phyloP scores from a whole-genome alignment of 129 eudicot species.

The Rutidosis leptorrhynchoides region DNA sequence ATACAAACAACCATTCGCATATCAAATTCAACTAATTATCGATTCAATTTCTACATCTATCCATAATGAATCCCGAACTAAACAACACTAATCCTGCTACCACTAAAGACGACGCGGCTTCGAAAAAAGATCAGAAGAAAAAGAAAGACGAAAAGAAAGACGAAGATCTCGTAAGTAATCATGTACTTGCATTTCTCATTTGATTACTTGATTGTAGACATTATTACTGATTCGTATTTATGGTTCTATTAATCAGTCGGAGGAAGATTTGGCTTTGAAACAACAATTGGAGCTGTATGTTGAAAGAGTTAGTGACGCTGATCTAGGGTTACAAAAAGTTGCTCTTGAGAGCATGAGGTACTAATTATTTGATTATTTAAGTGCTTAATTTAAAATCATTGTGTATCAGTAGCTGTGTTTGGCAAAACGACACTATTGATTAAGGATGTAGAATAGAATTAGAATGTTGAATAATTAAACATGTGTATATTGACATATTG shows the following conservation, averaged over 20 bases:
- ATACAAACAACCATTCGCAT: too few species aligned
- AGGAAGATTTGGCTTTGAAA: slow-evolving; percentile 87
- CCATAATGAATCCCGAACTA: slow-evolving; percentile 43
- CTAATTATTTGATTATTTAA: too few species aligned
- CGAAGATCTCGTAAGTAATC: slow-evolving; percentile 77
- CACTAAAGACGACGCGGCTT: slow-evolving; percentile 43
- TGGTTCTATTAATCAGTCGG: slow-evolving; percentile 49
- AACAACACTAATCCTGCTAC: too few species aligned
- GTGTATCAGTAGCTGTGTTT: too few species aligned
- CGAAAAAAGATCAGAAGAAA: slow-evolving; percentile 71
- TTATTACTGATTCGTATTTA: slow-evolving; percentile 4
- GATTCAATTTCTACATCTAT: background rate
- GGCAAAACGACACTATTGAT: too few species aligned
- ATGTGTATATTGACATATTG: too few species aligned
- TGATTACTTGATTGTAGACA: background rate
- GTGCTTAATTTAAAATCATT: too few species aligned
- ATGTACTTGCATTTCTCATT: background rate
- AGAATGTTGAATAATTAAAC: too few species aligned
- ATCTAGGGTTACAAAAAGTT: slow-evolving; percentile 72
- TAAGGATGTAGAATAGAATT: too few species aligned
- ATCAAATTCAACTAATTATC: too few species aligned
- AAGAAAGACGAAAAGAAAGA: slow-evolving; percentile 86
- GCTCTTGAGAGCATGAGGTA: too few species aligned
- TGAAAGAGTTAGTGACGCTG: slow-evolving; percentile 79
- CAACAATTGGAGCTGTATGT: slow-evolving; percentile 85